Conservation (phyloP, 352 stramenopile species). For the Pythium insidiosum region DNA sequence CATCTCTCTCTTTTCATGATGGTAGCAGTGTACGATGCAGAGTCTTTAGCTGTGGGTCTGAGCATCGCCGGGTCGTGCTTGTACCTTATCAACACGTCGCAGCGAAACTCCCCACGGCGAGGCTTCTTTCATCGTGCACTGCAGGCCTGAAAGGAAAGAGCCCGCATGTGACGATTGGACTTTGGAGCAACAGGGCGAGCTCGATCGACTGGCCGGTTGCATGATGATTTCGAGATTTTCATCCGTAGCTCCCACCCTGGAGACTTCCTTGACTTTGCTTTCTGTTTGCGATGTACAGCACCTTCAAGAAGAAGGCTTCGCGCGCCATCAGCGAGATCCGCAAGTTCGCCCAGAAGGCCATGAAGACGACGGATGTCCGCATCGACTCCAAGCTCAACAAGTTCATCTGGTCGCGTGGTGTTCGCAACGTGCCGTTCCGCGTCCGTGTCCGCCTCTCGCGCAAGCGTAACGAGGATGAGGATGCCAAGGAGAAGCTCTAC, state of each 20-base stretch:
- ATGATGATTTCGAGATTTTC: too few species aligned
- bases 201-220: too few species aligned
- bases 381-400: slow-evolving; percentile 97
- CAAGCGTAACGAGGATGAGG: slow-evolving; percentile 99
- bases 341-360: slow-evolving; percentile 96
- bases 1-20: too few species aligned
- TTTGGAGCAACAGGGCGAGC: too few species aligned
- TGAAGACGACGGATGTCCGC: slow-evolving; percentile 97
- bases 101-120: too few species aligned
- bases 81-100: too few species aligned
- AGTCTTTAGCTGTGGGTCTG: too few species aligned
- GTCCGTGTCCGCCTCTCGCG: slow-evolving; percentile 96
- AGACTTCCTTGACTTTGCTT: slow-evolving; percentile 80
- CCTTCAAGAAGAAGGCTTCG: slow-evolving; percentile 98
- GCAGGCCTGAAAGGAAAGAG: too few species aligned
- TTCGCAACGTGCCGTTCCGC: slow-evolving; percentile 96
- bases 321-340: slow-evolving; percentile 97
- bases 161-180: too few species aligned
- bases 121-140: too few species aligned
- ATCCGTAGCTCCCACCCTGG: slow-evolving; percentile 79
- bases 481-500: slow-evolving; percentile 99
- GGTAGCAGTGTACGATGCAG: too few species aligned
- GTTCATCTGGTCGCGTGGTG: slow-evolving; percentile 96
- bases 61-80: too few species aligned
- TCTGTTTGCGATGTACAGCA: slow-evolving; percentile 31